Evolutionary conservation across 2,329 filamentous ascomycete genomes (phyloP).

Genomic region (Ophiocordyceps camponoti-floridani): DNA sequence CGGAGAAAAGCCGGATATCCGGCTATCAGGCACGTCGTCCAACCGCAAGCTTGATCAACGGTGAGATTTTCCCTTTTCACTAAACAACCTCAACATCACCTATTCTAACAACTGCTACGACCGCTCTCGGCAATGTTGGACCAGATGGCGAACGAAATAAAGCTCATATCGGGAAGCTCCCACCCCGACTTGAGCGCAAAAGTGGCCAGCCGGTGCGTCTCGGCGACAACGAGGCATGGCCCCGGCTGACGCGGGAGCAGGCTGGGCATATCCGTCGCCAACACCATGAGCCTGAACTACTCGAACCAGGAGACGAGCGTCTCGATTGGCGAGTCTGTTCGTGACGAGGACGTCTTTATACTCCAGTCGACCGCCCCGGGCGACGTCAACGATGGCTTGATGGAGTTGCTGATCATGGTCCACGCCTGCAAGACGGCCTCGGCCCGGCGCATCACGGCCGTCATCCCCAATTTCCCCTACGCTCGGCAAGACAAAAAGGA

Average conservation of each 20-base stretch:
- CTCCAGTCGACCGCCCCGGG: conserved; percentile 87
- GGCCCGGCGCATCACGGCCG: conserved; percentile 82
- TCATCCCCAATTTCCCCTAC: conserved; percentile 93
- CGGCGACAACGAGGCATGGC: not conserved
- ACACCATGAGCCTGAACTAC: conserved; percentile 68
- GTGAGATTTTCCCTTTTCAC: not conserved
- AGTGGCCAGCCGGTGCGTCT: conserved; percentile 23
- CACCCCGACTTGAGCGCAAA: conserved; percentile 28
- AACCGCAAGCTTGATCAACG: too few species aligned
- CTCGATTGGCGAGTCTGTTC: conserved; percentile 82
- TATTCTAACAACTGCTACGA: not conserved
- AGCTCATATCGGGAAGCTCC: conserved; percentile 30
- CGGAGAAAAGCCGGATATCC: not conserved
- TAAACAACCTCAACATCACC: not conserved
- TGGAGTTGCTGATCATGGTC: conserved; percentile 98
- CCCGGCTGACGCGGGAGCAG: conserved; percentile 24
- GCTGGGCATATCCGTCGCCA: conserved; percentile 59
- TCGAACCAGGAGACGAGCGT: conserved; percentile 80
- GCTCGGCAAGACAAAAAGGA: conserved; percentile 97
- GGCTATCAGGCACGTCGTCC: not conserved
- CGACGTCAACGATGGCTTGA: conserved; percentile 94
- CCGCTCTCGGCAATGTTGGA: conserved; percentile 15
- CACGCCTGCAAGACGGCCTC: conserved; percentile 59
- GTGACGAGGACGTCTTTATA: conserved; percentile 97
- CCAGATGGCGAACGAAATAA: conserved; percentile 34